Base-by-base conservation (phyloP, 768 basidiomycete genomes). In the Suillus ampliporus region DNA sequence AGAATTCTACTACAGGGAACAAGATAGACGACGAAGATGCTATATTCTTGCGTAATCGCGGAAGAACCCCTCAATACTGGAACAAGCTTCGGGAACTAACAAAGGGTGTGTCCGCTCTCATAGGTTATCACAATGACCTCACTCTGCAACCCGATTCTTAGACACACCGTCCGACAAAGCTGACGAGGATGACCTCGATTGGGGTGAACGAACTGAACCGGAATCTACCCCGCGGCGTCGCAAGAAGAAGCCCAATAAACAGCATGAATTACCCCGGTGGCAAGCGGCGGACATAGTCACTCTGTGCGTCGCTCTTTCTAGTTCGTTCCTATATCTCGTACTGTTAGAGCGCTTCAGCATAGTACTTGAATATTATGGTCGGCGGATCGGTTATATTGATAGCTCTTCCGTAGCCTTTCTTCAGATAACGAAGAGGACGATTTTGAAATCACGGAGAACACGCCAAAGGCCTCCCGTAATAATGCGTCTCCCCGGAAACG, bases 31-130 rank as follows among this genome's bases (percentile, higher is more conserved):
- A 91, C 61, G 85, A 85, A 56, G 90, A 93, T 72, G 85, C 84
- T 17, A 78, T 85, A 73, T 93, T 92, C 67, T 83, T 92, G 68
- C 84, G 84, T 56, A 94, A 92, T 71, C 79, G 76, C 48, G 82
- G 83, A 62, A 79, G 89, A 57, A 84, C 84, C 5, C 71, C 78
- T 5, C 76, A 82, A 57, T 77, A 82, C 4, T 91, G 91, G 89
- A 84, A 79, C 69, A 82, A 81, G 61, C 72, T 93, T 46, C 83
- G 87, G 28, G 77, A 84, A 69, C 74, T 82, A 15, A 81, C 80
- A 50, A 85, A 85, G 73, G 82, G 91, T 91, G 46, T 60, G 19
- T 14, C 64, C 38, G 2, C 7, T 23, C 54, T 28, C 26, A 52
- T 31, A n/a, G 11, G 19, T 23, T 17, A 40, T 40, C 19, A 13